Base-by-base conservation (phyloP, 345 rosid genomes). In the Erodium maritimum region DNA sequence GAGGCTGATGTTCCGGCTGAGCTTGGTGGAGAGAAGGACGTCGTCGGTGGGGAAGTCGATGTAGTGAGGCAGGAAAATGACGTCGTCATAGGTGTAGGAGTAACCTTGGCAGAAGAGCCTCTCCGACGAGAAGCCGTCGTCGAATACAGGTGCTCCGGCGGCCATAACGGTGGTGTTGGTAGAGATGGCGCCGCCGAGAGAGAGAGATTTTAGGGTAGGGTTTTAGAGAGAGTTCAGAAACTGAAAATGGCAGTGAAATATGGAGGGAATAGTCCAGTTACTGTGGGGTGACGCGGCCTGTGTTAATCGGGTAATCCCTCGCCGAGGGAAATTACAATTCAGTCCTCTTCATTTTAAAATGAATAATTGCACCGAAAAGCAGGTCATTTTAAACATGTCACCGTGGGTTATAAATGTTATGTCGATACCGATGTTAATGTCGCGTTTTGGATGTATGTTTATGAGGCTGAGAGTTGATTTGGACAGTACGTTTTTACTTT, bases 61-160 rank as follows among this genome's bases (percentile, higher is more conserved):
- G 77, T 76, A 88, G 66, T 88, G 86, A 22, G 98, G 98, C 51
- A 88, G 96, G 59, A 84, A 84, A 46, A 91, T 89, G 54, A 86
- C 86, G 67, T 91, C 98, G 53, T 88, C 93, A 63, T 91, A 91
- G 16, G 96, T 88, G 79, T 81, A 88, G 5, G 98, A 88, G 77
- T 76, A 83, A 18, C 98, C 98, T 61, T 72, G 90, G 50, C 61
- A 48, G 77, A 91, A 91, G 50, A 89, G 83, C 68, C 72, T 81
- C 19, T 71, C 68, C 3, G 93, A 84, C 0, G 83, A 4, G 59
- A 73, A 84, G 0, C 98, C 98, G 72, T 91, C 98, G 2, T 80
- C 86, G 33, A 72, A 59, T 3, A 42, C 14, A 7, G 48, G 48
- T 42, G 48, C 48, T 42, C 48, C 17, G 48, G 48, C 17, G 48